Base-by-base conservation (phyloP, 177 flowering plant genomes). In the Tripterygium wilfordii region DNA sequence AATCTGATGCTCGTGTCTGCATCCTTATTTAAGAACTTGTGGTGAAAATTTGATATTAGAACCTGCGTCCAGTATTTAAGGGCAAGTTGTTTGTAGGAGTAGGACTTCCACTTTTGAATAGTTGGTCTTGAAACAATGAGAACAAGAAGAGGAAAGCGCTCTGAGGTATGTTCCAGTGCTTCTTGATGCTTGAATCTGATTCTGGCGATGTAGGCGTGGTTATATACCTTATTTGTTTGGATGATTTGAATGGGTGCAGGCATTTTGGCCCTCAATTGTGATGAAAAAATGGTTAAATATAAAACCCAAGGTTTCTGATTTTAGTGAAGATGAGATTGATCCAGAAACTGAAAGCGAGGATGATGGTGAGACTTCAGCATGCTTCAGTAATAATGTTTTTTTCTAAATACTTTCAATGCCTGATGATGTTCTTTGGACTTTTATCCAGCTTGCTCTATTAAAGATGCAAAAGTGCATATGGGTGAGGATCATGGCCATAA, bases 231-330 rank as follows among this genome's bases (percentile, higher is more conserved):
- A 19, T 41, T 15, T 35, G 38, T 15, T 44, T 36, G 9, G 22
- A 31, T 53, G 37, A 3, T 28, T 33, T 41, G n/a, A n/a, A n/a
- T 31, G 15, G n/a, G 51, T 48, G 56, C 77, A 83, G 95, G 47
- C 82, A 14, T 86, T 86, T 52, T 86, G 94, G 98, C 98, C 97
- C 37, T 80, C 96, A 15, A 45, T 92, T 64, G 82, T 92, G 54
- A 80, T 92, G 97, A 92, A 89, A 66, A 92, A 92, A 75, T 92
- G 98, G 98, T 61, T 92, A 14, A 92, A 89, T 57, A 79, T 92
- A 45, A 71, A 76, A 78, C 98, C 98, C 1, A 69, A 88, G 66
- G 80, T 64, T 48, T 36, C 77, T 61, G 98, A 92, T 32, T 92
- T 92, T 53, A 92, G 97, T 48, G 98, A 86, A 72, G 98, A 92